Percentiles rank a stretch among this genome's conserved stretches.
phyloP scores from a whole-genome alignment of 2,329 filamentous ascomycete genomes.

The Sarocladiaceae sp. region DNA sequence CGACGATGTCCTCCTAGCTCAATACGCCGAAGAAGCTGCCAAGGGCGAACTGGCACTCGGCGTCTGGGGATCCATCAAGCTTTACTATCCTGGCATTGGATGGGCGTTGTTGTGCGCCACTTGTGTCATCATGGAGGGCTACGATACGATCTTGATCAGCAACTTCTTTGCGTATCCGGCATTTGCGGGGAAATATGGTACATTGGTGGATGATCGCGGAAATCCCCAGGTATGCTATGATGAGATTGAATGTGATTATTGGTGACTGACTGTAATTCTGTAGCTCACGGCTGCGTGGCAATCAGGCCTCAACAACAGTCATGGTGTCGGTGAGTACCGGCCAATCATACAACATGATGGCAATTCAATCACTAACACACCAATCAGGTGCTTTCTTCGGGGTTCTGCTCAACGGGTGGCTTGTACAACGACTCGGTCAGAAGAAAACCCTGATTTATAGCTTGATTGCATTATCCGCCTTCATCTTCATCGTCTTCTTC shows the following conservation, averaged over 20 bases:
- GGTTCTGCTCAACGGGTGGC: constrained; percentile 36
- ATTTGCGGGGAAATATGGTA: constrained; percentile 22
- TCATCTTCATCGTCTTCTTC: constrained; percentile 40
- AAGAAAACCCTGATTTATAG: constrained; percentile 35
- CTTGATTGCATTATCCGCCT: constrained; percentile 28
- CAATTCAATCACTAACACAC: background rate
- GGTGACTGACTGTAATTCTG: too few species aligned
- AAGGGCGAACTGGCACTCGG: constrained; percentile 14
- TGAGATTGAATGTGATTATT: too few species aligned
- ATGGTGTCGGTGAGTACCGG: constrained; percentile 23
- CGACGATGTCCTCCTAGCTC: constrained; percentile 1
- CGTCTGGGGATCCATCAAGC: constrained; percentile 14
- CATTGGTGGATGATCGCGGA: constrained; percentile 17
- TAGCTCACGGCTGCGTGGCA: constrained; percentile 43
- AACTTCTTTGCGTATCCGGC: constrained; percentile 23
- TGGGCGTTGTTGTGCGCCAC: constrained; percentile 25
- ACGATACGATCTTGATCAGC: constrained; percentile 17
- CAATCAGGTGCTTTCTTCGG: constrained; percentile 38
- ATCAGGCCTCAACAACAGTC: constrained; percentile 36
- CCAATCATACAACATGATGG: too few species aligned
- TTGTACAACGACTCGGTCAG: constrained; percentile 36
- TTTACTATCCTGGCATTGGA: constrained; percentile 22
- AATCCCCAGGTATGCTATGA: constrained; percentile 19
- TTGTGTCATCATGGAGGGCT: constrained; percentile 28
- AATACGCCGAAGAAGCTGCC: constrained; percentile 9